These are phyloP conservation scores for Scheffersomyces stipitis DNA, from an alignment of 805 yeast species.

Conservation along the genomic window DNA sequence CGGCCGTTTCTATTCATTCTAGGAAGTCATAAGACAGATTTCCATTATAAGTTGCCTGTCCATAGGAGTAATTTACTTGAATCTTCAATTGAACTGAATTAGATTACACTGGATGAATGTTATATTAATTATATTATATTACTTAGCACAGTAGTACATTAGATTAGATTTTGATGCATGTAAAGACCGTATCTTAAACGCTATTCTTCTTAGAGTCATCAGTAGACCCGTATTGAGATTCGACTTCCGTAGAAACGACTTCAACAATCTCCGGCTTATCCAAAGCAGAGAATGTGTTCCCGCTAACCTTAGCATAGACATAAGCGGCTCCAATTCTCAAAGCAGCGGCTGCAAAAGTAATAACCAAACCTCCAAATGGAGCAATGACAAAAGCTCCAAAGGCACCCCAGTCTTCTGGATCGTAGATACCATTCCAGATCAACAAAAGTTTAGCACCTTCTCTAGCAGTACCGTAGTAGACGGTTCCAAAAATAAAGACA, in stretches of 20 bases:
- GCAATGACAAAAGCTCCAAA: constrained; percentile 94
- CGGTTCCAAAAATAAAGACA: constrained; percentile 80
- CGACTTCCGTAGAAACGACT: constrained; percentile 3
- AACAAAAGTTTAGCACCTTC: constrained; percentile 78
- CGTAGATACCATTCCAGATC: constrained; percentile 77
- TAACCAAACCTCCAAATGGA: constrained; percentile 73
- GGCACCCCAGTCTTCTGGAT: constrained; percentile 82
- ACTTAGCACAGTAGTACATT: too few relatives aligned
- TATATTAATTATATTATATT: too few relatives aligned
- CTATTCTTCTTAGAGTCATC: constrained; percentile 11
- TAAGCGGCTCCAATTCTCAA: constrained; percentile 42
- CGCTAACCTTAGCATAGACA: constrained; percentile 31
- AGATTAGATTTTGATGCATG: too few relatives aligned
- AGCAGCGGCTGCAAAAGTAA: constrained; percentile 53
- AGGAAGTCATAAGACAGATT: too few relatives aligned
- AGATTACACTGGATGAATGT: too few relatives aligned
- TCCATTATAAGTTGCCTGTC: too few relatives aligned
- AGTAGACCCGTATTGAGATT: constrained; percentile 14
- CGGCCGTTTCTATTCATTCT: too few relatives aligned
- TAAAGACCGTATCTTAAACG: not conserved
- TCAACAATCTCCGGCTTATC: constrained; percentile 32
- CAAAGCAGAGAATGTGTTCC: constrained; percentile 45
- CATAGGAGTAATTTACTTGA: too few relatives aligned
- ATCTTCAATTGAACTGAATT: too few relatives aligned
- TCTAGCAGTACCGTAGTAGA: constrained; percentile 68